A percentile compares a stretch with the other conserved stretches of the same genome.
These are phyloP conservation scores for Boletus tylopilopsis DNA, from an alignment of 768 basidiomycete species.

Conservation along the genomic window DNA sequence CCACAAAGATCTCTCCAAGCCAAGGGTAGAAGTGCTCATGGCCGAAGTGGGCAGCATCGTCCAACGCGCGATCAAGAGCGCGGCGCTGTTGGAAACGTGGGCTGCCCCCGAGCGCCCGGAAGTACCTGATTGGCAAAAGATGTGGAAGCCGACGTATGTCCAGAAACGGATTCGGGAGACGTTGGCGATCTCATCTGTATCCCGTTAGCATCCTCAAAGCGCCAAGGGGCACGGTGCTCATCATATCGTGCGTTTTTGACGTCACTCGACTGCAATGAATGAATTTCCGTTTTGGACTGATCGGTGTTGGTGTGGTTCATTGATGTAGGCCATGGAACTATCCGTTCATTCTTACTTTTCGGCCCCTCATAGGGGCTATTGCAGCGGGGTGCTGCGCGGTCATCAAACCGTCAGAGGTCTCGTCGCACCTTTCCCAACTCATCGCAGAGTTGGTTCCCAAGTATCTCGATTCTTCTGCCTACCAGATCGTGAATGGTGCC, in stretches of 20 bases:
- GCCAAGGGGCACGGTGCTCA: conserved; percentile 59
- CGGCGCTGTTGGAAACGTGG: conserved; percentile 58
- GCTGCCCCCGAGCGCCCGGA: conserved; percentile 39
- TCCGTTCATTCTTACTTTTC: conserved; percentile 50
- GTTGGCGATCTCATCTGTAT: background rate
- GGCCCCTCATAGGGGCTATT: conserved; percentile 67
- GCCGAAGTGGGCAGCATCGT: conserved; percentile 46
- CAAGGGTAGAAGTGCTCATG: conserved; percentile 32
- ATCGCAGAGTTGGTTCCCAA: conserved; percentile 53
- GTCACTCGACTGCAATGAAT: too few relatives aligned
- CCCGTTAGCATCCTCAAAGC: conserved; percentile 39
- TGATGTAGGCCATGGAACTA: conserved; percentile 61
- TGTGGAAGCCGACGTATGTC: conserved; percentile 47
- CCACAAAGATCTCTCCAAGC: conserved; percentile 47
- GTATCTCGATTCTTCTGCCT: conserved; percentile 50
- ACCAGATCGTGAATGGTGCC: conserved; percentile 49
- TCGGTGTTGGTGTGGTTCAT: background rate
- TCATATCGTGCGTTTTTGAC: conserved; percentile 48
- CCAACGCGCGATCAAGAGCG: conserved; percentile 39
- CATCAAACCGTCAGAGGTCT: conserved; percentile 62
- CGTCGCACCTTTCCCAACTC: conserved; percentile 45
- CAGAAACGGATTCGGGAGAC: background rate
- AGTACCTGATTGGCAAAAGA: conserved; percentile 38
- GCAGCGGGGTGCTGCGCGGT: conserved; percentile 68
- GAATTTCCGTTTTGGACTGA: background rate